A percentile compares a stretch with the other conserved stretches of the same genome.
phyloP scores from a whole-genome alignment of 2,329 filamentous ascomycete species.

The Diplodia sapinea region DNA sequence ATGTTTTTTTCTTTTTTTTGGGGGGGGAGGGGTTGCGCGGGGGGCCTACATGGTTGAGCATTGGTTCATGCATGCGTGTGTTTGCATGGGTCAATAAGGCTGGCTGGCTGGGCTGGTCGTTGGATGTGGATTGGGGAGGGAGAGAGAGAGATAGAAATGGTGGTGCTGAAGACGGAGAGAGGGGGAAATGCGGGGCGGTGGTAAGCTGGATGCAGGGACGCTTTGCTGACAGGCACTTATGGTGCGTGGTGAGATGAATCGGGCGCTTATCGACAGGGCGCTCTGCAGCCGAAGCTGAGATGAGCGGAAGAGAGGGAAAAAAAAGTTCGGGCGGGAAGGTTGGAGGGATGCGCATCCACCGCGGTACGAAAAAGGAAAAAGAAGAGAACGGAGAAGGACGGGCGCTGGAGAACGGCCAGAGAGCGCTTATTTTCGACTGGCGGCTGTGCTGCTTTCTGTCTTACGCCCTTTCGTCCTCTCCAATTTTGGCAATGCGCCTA shows the following conservation, averaged over 20 bases:
- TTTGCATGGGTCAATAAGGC: too few species aligned
- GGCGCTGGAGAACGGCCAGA: background rate
- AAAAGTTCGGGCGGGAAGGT: background rate
- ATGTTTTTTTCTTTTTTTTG: background rate
- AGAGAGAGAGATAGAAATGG: too few species aligned
- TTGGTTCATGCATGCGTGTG: too few species aligned
- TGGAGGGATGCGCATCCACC: background rate
- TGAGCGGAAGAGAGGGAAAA: background rate
- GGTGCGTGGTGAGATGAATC: background rate
- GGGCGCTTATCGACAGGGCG: background rate
- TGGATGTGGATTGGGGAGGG: too few species aligned
- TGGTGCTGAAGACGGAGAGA: background rate
- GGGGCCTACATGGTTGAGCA: too few species aligned
- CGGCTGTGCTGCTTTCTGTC: background rate
- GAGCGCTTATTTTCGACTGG: background rate
- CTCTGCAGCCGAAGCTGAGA: background rate
- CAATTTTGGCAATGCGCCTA: background rate
- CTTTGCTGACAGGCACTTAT: background rate
- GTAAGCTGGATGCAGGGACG: background rate
- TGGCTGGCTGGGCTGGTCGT: too few species aligned
- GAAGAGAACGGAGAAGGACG: background rate
- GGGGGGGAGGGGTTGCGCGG: too few species aligned
- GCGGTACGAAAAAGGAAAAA: background rate
- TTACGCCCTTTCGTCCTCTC: background rate
- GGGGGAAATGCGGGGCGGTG: too few species aligned